Percentiles rank a stretch among this genome's conserved stretches.
phyloP scores from a whole-genome alignment of 768 basidiomycete species.

The Clavulina sp. region DNA sequence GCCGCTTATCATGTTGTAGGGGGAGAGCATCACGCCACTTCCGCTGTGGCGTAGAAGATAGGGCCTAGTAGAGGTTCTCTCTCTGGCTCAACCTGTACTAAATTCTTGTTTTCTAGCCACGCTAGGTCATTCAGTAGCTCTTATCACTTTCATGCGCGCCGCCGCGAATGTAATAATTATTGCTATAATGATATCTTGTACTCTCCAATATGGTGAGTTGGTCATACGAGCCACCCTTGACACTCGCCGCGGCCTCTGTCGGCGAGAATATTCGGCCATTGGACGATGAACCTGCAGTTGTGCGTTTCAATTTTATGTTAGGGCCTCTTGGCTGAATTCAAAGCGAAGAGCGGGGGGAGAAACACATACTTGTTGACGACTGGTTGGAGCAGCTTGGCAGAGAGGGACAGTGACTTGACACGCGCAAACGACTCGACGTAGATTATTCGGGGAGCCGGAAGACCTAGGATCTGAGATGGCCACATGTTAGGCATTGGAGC shows the following conservation, averaged over 20 bases:
- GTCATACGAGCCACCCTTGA: constrained; percentile 53
- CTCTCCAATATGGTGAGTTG: too few relatives aligned
- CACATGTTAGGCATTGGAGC: constrained; percentile 10
- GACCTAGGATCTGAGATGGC: constrained; percentile 45
- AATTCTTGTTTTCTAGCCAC: too few relatives aligned
- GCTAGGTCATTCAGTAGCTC: too few relatives aligned
- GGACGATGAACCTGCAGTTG: constrained; percentile 85
- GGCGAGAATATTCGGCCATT: constrained; percentile 55
- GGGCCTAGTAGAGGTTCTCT: too few relatives aligned
- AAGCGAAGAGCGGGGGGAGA: constrained; percentile 1
- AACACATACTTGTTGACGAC: constrained; percentile 56
- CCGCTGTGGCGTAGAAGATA: too few relatives aligned
- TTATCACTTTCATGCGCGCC: too few relatives aligned
- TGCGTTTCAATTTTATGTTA: too few relatives aligned
- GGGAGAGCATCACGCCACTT: too few relatives aligned
- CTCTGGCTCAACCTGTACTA: too few relatives aligned
- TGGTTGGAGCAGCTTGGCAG: constrained; percentile 63
- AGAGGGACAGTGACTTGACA: constrained; percentile 61
- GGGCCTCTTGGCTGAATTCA: constrained; percentile 3
- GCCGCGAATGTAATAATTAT: too few relatives aligned
- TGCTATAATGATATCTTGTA: too few relatives aligned
- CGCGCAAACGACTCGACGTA: constrained; percentile 94
- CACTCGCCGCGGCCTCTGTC: constrained; percentile 30
- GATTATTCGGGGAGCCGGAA: constrained; percentile 52
- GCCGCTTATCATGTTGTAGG: too few relatives aligned